Conservation (phyloP, 768 basidiomycete genomes). For the Pisolithus orientalis region DNA sequence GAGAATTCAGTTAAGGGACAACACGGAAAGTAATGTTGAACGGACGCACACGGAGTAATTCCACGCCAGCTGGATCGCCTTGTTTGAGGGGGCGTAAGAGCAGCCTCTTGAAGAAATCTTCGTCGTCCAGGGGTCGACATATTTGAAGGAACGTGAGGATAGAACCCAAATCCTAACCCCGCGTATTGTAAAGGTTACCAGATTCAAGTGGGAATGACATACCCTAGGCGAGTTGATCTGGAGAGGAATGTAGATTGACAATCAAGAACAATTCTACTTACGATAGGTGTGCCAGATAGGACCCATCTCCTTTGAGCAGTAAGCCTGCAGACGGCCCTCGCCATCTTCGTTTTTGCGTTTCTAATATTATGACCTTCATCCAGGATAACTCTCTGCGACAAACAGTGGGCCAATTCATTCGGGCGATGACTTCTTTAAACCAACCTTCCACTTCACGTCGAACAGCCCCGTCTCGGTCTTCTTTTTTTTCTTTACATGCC, state of each 20-base stretch:
- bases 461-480: conserved; percentile 56
- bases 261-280: conserved; percentile 34
- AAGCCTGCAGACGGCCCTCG: conserved; percentile 57
- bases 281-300: conserved; percentile 83
- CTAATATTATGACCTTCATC: conserved; percentile 89
- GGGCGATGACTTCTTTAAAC: neutral
- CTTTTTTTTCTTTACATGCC: conserved; percentile 47
- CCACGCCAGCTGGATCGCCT: conserved; percentile 60
- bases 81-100: conserved; percentile 73
- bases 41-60: conserved; percentile 57
- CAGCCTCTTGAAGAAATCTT: conserved; percentile 75
- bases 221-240: conserved; percentile 79
- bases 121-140: conserved; percentile 80
- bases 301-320: conserved; percentile 73
- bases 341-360: conserved; percentile 83
- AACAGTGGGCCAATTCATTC: neutral
- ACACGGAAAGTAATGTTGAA: neutral
- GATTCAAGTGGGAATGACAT: conserved; percentile 1
- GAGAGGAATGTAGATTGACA: neutral
- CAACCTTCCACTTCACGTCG: conserved; percentile 72
- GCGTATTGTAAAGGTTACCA: neutral
- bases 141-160: conserved; percentile 78
- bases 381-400: conserved; percentile 60
- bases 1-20: conserved; percentile 6
- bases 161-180: conserved; percentile 76